Base-by-base conservation (phyloP, 495 filamentous ascomycete species). In the Umbilicaria muhlenbergii region DNA sequence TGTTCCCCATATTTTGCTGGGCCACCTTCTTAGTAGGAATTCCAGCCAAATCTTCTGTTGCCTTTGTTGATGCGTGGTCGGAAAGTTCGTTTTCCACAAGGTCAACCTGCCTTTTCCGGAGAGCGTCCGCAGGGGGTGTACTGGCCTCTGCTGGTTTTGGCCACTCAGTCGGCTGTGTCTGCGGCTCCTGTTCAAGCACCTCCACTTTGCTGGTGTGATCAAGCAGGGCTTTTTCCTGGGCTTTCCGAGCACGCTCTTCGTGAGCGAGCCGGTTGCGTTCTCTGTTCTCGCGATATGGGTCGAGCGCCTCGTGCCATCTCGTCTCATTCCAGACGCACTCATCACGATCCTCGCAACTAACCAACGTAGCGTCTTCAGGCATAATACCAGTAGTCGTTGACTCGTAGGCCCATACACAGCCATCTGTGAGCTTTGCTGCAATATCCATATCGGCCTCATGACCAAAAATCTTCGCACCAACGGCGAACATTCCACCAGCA, bases 361-460 rank as follows among this genome's bases (percentile, higher is more conserved):
- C 50, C 0, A 80, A 60, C 5, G 56, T 54, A 43, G 85, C 81
- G 5, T 58, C 58, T 58, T 98, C 91, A 1, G 91, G 88, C 87
- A 94, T 94, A 50, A 98, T 84, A 3, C 89, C 92, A 0, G 79
- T 81, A 1, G 74, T 67, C 11, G 83, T 86, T 14, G 71, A 69
- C 51, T 85, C 77, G 56, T 96, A 96, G 2, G 86, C 81, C 89
- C 86, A 96, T 2, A 91, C 81, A 56, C 91, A 98, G 16, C 89
- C 92, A 45, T 93, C 87, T 0, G 89, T 83, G 11, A 98, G 73
- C 55, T 82, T 82, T 48, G 70, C 68, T 6, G 81, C 91, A 37
- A 93, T 73, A 34, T 91, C 78, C 36, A 96, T 64, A 58, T 98
- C 89, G 16, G 70, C 70, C 6, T 80, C 68, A n/a, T 78, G 67